Base-by-base conservation (phyloP, 2,329 filamentous ascomycete genomes). In the Colletotrichum sp. region DNA sequence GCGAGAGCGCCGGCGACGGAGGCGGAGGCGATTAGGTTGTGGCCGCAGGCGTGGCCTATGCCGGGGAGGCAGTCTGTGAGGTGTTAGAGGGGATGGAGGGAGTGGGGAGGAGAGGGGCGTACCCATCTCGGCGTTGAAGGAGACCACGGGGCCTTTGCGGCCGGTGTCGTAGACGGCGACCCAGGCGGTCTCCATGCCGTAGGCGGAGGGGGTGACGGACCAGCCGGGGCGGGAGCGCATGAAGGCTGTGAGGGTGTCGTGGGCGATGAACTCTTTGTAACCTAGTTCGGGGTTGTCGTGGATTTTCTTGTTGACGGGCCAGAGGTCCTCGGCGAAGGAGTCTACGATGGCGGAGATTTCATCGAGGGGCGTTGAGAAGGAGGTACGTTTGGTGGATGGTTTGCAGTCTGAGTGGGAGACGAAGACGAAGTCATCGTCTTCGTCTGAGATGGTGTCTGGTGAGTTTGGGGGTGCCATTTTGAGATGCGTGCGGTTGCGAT, bases 31-130 rank as follows among this genome's bases (percentile, higher is more conserved):
- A 90, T 90, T 48, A 90, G 84, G 76, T 90, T 90, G 81, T 90
- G 89, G 5, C 89, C 89, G 71, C 89, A 91, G 9, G 88, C 88
- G 77, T 90, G 89, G 43, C 88, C 88, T 9, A 90, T 84, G 2
- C 84, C 85, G 2, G 88, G 86, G 5, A 90, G 83, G 4, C 88
- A 87, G 78, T 90, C 87, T 87, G 56, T 3, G 5, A 34, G 16
- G n/a, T 30, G 8, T n/a, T n/a, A 4, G 5, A 10, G 13, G 5
- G 26, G 5, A 6, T 26, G 16, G 36, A 38, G 13, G 5, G 6
- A n/a, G 14, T 4, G 34, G 34, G 34, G 18, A 16, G 10, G 18
- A 18, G 18, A 21, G 18, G 2, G 3, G 72, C 80, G 52, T 63
- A 86, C 85, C 85, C 87, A 86, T 88, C 75, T 88, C 87, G 36